A percentile compares a stretch with the other conserved stretches of the same genome.
These are phyloP conservation scores for Diaporthe sp. DNA, from an alignment of 2,329 filamentous ascomycete genomes.

Conservation along the genomic window DNA sequence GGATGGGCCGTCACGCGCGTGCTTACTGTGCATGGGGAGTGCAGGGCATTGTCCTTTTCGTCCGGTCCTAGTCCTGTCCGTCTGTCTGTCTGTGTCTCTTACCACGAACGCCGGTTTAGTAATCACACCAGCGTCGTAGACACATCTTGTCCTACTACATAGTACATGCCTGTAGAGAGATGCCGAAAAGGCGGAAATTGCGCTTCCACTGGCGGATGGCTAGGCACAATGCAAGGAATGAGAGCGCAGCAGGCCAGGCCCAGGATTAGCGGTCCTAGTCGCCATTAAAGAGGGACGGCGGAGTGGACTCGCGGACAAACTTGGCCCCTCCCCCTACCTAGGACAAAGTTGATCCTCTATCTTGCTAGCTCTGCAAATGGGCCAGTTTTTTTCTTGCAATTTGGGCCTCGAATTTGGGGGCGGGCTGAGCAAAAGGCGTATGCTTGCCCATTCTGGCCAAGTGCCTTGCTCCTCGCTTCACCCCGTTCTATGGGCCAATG, in stretches of 20 bases:
- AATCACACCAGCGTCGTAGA: neutral
- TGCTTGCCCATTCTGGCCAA: neutral
- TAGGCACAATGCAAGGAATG: neutral
- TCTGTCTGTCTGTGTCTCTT: too few species aligned
- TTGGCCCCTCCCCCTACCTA: neutral
- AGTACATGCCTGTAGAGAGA: too few species aligned
- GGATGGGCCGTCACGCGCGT: slow-evolving; percentile 14
- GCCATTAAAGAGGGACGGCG: neutral
- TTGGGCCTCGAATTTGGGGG: neutral
- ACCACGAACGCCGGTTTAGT: neutral
- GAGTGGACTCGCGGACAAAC: slow-evolving; percentile 6
- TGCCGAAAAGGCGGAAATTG: slow-evolving; percentile 21
- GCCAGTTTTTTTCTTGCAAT: neutral
- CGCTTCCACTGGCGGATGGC: neutral
- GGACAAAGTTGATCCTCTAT: neutral
- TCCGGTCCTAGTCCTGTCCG: too few species aligned
- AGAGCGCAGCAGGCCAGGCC: slow-evolving; percentile 4
- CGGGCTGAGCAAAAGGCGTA: neutral
- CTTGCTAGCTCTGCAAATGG: neutral
- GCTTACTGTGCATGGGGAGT: slow-evolving; percentile 6
- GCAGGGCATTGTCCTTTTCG: neutral
- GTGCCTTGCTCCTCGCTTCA: neutral
- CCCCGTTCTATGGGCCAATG: neutral
- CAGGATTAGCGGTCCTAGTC: slow-evolving; percentile 3
- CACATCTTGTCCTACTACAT: neutral